Base-by-base conservation (phyloP, 805 yeast species). In the Barnettozyma botsteinii region DNA sequence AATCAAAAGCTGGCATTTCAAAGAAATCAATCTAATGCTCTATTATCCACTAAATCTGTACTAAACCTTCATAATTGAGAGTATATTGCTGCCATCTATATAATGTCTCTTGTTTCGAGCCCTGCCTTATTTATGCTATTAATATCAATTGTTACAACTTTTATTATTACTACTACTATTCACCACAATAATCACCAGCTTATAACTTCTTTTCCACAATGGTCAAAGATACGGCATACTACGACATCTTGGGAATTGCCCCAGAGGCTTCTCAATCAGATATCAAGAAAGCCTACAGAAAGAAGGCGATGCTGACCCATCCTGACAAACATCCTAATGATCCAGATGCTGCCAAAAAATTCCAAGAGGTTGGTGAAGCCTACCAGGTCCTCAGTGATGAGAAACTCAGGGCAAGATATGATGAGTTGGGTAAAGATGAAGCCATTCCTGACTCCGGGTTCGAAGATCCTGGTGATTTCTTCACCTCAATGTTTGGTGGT, bases 271-370 rank as follows among this genome's bases (percentile, higher is more conserved):
- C 84, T 0, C 80, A 80, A 5, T 67, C 75, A 10, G 95, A 93
- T 48, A 85, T 93, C 62, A 93, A 93, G 63, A 87, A 87, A 60
- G 95, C 97, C 0, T 93, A 93, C 62, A 73, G 98, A 47, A 85
- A 84, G 59, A 79, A 79, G 60, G 98, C 98, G 7, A 83, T 91
- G 62, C 71, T 69, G 42, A 84, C 85, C 37, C 98, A 91, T 61
- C 98, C 98, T 1, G 98, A 93, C 61, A 93, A 93, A 67, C 87
- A 91, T 56, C 96, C 95, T n/a, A 80, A 84, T 54, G 95, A 93
- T 59, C 94, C 93, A 30, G 74, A 76, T 11, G 98, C 98, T 13
- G 87, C 91, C 12, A 77, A 74, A 37, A 80, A 82, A 53, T 93
- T 93, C 63, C 96, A 93, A 62, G 85, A 75, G 42, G 69, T 73